These are phyloP conservation scores for Boletus reticulatus DNA, from an alignment of 768 basidiomycete genomes.

Conservation along the genomic window DNA sequence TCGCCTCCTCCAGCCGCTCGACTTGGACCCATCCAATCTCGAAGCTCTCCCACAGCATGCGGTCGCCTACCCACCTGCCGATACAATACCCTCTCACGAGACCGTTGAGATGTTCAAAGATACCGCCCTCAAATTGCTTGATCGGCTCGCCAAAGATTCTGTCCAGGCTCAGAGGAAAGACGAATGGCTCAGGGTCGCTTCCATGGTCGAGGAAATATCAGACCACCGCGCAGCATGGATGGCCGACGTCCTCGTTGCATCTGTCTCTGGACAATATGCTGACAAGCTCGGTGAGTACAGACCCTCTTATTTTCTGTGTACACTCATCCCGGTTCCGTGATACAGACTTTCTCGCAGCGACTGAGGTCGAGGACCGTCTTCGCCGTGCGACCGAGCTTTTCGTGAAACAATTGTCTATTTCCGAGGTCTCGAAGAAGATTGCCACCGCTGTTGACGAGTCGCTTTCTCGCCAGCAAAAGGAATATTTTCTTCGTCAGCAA, in stretches of 20 bases:
- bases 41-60: slow-evolving; percentile 38
- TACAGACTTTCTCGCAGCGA: slow-evolving; percentile 59
- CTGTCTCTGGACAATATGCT: slow-evolving; percentile 54
- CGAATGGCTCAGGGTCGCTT: slow-evolving; percentile 64
- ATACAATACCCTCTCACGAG: slow-evolving; percentile 48
- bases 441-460: slow-evolving; percentile 78
- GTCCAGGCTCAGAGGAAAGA: slow-evolving; percentile 53
- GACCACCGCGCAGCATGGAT: slow-evolving; percentile 66
- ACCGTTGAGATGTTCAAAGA: slow-evolving; percentile 66
- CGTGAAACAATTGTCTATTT: slow-evolving; percentile 71
- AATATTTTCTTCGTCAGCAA: slow-evolving; percentile 82
- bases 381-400: slow-evolving; percentile 68
- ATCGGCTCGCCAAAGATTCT: slow-evolving; percentile 51
- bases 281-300: slow-evolving; percentile 65
- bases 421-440: slow-evolving; percentile 80
- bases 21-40: slow-evolving; percentile 26
- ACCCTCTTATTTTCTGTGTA: not conserved
- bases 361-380: slow-evolving; percentile 60
- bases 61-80: slow-evolving; percentile 45
- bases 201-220: slow-evolving; percentile 71
- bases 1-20: slow-evolving; percentile 45
- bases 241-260: slow-evolving; percentile 71
- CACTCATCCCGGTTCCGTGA: not conserved
- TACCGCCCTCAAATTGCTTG: slow-evolving; percentile 62
- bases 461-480: slow-evolving; percentile 86